These are phyloP conservation scores for Thraustochytrium striatum DNA, from an alignment of 352 stramenopile species.

Conservation along the genomic window DNA sequence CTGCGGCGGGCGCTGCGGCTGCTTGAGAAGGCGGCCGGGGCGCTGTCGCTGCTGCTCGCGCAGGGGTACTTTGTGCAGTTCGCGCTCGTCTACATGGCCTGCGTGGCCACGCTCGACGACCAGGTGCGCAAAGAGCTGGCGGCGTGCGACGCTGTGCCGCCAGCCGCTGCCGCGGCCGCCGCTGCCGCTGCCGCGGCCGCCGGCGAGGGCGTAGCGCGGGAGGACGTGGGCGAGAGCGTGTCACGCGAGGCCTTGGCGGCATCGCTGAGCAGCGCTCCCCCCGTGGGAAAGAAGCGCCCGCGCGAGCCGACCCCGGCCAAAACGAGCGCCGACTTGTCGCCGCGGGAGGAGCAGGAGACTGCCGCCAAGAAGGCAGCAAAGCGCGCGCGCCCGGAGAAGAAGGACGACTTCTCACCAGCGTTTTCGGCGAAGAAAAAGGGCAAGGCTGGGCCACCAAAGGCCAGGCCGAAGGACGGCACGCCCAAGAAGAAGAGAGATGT, in stretches of 20 bases:
- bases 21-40: slow-evolving; percentile 5
- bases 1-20: not conserved
- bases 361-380: not conserved
- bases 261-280: no score
- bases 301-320: no score
- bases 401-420: not conserved
- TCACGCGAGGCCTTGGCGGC: not conserved
- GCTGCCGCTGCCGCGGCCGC: not conserved
- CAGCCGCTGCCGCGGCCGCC: no score
- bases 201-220: not conserved
- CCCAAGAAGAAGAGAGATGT: slow-evolving; percentile 16
- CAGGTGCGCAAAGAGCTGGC: not conserved
- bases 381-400: not conserved
- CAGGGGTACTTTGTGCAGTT: not conserved
- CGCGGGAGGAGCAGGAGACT: no score
- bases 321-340: no score
- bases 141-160: no score
- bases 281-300: no score
- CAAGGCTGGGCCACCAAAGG: not conserved
- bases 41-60: not conserved
- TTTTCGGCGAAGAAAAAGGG: not conserved
- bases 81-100: not conserved
- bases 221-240: not conserved
- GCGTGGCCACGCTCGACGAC: not conserved
- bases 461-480: not conserved